phyloP scores from a whole-genome alignment of 1,284 basidiomycete genomes.

The Irpex lacteus region DNA sequence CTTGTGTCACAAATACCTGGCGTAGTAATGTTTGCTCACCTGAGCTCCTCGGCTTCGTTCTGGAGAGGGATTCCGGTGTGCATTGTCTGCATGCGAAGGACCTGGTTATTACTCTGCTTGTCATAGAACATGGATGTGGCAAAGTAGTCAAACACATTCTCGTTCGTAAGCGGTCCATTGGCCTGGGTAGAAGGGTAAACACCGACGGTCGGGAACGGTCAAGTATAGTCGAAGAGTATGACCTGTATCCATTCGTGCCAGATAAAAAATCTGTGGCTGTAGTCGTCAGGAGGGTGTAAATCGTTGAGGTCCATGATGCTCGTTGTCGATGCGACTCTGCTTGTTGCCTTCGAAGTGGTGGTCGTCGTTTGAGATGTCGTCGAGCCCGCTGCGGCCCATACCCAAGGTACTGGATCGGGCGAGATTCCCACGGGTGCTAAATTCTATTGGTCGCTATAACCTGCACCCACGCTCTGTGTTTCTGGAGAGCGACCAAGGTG shows the following conservation, averaged over 20 bases:
- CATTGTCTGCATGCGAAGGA: constrained; percentile 86
- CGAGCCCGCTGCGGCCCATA: neutral
- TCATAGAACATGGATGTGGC: constrained; percentile 86
- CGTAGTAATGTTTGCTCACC: constrained; percentile 39
- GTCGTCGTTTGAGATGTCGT: constrained; percentile 10
- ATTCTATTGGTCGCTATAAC: constrained; percentile 6
- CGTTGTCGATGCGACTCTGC: neutral
- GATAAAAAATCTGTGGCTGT: constrained; percentile 77
- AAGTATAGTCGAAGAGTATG: constrained; percentile 10
- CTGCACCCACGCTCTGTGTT: constrained; percentile 9
- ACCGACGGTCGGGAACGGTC: constrained; percentile 7
- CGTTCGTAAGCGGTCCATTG: constrained; percentile 68
- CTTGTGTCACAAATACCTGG: neutral
- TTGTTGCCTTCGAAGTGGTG: constrained; percentile 6
- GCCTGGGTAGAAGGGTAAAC: constrained; percentile 41
- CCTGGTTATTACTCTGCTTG: constrained; percentile 86
- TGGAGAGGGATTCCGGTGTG: constrained; percentile 67
- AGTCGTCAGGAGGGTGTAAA: constrained; percentile 75
- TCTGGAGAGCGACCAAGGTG: constrained; percentile 16
- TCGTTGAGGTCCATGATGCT: constrained; percentile 63
- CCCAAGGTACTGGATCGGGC: neutral
- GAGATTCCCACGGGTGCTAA: constrained; percentile 22
- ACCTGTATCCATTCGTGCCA: constrained; percentile 87
- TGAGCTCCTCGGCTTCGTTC: constrained; percentile 79
- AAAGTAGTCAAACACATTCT: constrained; percentile 86